Base-by-base conservation (phyloP, 352 stramenopile species). In the Globisporangium emineosum region DNA sequence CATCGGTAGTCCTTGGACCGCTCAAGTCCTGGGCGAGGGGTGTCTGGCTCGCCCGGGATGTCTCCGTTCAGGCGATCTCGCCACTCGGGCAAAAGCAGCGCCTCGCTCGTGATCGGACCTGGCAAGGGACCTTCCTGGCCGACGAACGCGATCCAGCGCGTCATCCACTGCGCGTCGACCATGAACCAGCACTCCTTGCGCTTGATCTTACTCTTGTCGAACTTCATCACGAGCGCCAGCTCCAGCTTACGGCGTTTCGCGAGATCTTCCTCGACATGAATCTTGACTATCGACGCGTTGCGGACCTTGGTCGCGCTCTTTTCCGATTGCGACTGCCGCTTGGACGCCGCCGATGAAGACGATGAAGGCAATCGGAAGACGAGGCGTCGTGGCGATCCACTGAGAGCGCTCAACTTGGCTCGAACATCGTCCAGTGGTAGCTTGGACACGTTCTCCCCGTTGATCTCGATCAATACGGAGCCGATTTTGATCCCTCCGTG, bases 171-270 rank as follows among this genome's bases (percentile, higher is more conserved):
- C 2, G 76, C 65, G 60, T 91, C 76, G 29, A 94, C 64, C 8
- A 88, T 65, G 64, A 91, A 86, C 83, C 83, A 94, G 72, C 80
- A 91, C 67, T 94, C 86, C 2, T 76, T 71, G 51, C 81, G 78
- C 52, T 74, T 74, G 59, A 92, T 68, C 51, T 69, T 69, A 5
- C 65, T 66, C 63, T 69, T 77, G 64, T 94, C 86, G 30, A 89
- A 68, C 66, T 81, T 78, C 62, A 92, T 76, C 19, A 91, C 67
- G 29, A 92, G 66, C 3, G 64, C 69, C 21, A 94, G 66, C 65
- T 94, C 86, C 21, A 90, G 58, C 50, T 84, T 81, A 5, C 86
- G 78, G 32, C 86, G 86, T 52, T 88, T 82, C 21, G 78, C 70
- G 12, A 86, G 43, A 42, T 89, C 75, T 57, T 83, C 75, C 0